Base-by-base conservation (phyloP, 2,329 filamentous ascomycete species). In the Apiospora koreana region DNA sequence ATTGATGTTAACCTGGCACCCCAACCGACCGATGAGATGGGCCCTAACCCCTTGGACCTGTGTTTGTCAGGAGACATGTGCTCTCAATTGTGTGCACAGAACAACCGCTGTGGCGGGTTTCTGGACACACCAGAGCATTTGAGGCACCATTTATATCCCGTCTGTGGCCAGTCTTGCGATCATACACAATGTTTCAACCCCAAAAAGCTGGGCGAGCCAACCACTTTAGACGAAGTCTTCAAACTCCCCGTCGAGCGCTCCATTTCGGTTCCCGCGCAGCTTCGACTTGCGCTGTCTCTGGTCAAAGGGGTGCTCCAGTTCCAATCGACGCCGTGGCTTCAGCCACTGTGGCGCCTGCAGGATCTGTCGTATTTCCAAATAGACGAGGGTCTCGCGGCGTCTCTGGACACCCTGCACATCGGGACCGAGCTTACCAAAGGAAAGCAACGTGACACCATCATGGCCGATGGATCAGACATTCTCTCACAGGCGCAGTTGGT, bases 211-310 rank as follows among this genome's bases (percentile, higher is more conserved):
- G 41, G 68, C 18, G 71, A 71, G 1, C 71, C 70, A n/a, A n/a
- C 65, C 2, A 31, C 69, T 0, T 43, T 71, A 14, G 41, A 70
- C 58, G 38, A 46, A 5, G 69, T 71, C 46, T 70, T 81, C 76
- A 70, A 76, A 73, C 38, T 79, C 76, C 70, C 70, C 2, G 64
- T 71, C 6, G 70, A 71, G 41, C 54, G 46, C 23, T 64, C 69
- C 31, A 43, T 73, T 8, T 73, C 72, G 23, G 67, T 73, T 3
- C 65, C 70, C 7, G 25, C 71, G 1, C 72, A 73, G 21, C 62
- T 73, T 35, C 67, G 68, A 8, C 69, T 73, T 3, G 72, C 72
- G 3, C 28, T 72, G 1, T 68, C 69, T 2, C 54, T 73, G 0
- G 72, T 73, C 16, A 68, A 72, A 25, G 70, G 67, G 7, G 71